Evolutionary conservation across 1,284 basidiomycete genomes (phyloP), one percentile per base, ranked within the genome.

Genomic region (Sporisorium sorghi): DNA sequence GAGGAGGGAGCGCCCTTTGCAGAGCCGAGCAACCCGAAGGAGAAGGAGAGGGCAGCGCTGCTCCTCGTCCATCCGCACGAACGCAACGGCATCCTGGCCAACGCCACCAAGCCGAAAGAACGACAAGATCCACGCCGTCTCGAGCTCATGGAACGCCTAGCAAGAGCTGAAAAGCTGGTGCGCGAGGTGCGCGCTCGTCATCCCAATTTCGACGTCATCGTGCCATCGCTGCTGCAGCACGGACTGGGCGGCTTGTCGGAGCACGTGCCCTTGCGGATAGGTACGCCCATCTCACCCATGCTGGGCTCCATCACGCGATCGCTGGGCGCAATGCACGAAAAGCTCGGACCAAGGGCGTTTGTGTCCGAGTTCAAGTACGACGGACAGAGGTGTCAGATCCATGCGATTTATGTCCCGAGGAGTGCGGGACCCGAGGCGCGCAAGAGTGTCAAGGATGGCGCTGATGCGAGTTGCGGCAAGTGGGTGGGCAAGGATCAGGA

Each of bases 301-400:
- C 82, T 88, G 5, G 87, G 87, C 0, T 85, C 74, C 11, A 88
- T 88, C 56, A 92, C 90, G 40, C 90, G 93, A 39, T 94, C 93
- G 37, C 86, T 97, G 46, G 88, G 90, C 55, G 93, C 94, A 77
- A 90, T 95, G 42, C 94, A 93, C 78, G 88, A 89, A 42, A 88
- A 90, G 32, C 86, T 94, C 19, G 76, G 79, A 19, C 51, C 73
- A 2, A 86, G 79, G 42, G 68, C 78, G 12, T 83, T 79, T 23
- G 80, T 81, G 17, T 71, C 63, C 40, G 93, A 95, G 85, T 87
- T 87, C 81, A 94, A 94, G 85, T 91, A 93, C 75, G 93, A 94
- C 76, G 93, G 93, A 2, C 93, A 95, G 82, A 88, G 93, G 44
- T 92, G 91, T 14, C 93, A 95, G 86, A 90, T 94, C 37, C 92